These are phyloP conservation scores for Microstroma glucosiphilum DNA, from an alignment of 1,284 basidiomycete genomes.

Conservation along the genomic window DNA sequence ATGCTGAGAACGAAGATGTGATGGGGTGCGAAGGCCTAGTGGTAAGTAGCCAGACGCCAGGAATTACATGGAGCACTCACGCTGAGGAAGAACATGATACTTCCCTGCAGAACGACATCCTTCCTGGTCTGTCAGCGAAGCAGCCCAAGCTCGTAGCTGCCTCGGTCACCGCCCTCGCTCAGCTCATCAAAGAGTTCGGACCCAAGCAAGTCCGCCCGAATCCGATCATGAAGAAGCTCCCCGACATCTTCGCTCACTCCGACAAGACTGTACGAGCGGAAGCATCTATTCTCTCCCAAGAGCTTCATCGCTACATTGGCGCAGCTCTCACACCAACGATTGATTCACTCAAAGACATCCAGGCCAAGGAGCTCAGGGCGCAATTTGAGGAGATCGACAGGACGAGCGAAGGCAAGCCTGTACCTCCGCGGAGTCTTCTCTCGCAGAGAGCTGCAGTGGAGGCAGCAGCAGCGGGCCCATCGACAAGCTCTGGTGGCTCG, in stretches of 20 bases:
- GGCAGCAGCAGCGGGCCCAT: slow-evolving; percentile 19
- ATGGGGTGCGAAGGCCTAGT: slow-evolving; percentile 70
- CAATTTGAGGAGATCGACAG: slow-evolving; percentile 77
- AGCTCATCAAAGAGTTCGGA: slow-evolving; percentile 70
- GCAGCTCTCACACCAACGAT: slow-evolving; percentile 78
- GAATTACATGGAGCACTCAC: too few relatives aligned
- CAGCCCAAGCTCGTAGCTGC: slow-evolving; percentile 91
- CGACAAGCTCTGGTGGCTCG: slow-evolving; percentile 2
- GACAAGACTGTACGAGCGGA: slow-evolving; percentile 96
- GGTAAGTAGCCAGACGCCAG: slow-evolving; percentile 57
- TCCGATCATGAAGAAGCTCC: slow-evolving; percentile 74
- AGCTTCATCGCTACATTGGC: slow-evolving; percentile 83
- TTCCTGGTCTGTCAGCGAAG: slow-evolving; percentile 80
- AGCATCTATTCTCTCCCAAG: slow-evolving; percentile 69
- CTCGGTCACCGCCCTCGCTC: slow-evolving; percentile 70
- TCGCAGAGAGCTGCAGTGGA: slow-evolving; percentile 57
- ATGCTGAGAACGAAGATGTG: slow-evolving; percentile 84
- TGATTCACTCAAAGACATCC: slow-evolving; percentile 93
- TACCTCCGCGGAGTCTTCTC: slow-evolving; percentile 71
- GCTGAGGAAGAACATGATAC: not conserved
- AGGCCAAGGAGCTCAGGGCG: slow-evolving; percentile 90
- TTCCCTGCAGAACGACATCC: slow-evolving; percentile 63
- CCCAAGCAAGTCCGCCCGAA: slow-evolving; percentile 67
- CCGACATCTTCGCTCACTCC: slow-evolving; percentile 88
- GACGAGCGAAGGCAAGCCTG: slow-evolving; percentile 73